Evolutionary conservation across 495 filamentous ascomycete species (phyloP), one percentile per base, ranked within the genome.

Genomic region (Neurospora pannonica): DNA sequence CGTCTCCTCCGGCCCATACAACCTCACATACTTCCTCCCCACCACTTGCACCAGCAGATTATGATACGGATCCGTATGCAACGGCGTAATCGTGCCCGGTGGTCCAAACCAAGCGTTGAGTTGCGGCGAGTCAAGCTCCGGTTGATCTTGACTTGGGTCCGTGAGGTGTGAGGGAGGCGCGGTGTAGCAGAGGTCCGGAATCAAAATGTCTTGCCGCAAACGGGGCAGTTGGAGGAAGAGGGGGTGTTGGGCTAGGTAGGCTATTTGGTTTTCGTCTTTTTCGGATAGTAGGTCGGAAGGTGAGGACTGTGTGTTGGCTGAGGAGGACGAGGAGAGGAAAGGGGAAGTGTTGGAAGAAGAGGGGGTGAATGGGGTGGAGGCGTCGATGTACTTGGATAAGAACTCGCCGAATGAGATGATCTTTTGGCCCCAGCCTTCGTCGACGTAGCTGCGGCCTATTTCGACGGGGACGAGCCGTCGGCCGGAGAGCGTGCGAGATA

Each of bases 61-160:
- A 78, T 98, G 92, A 79, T 97, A 94, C 2, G 94, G 93, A 78
- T 99, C 96, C 28, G 93, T 95, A 80, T 99, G 96, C 24, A 98
- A 82, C 6, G 97, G 96, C 0, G 93, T 97, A 48, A 98, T 94
- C 3, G 96, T 98, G 67, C 90, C 91, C 0, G 89, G 83, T 0
- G 96, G 96, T 0, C 96, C 96, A 72, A 98, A 92, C 96, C 96
- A 99, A 5, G 93, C 94, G 80, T 99, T 98, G n/a, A 90, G 79
- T 21, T 89, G 79, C 1, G 89, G 88, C 4, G 84, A 82, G 13
- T 87, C 85, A 4, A 88, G 81, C 71, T 87, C 83, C 1, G 80
- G 82, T 76, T 87, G 86, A 67, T 87, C 83, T 71, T 84, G 86
- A 81, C 3, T 42, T 19, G 89, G 78, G 7, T 90, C 87, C 1